phyloP scores from a whole-genome alignment of 2,329 filamentous ascomycete species.

The Aspergillus luchuensis region DNA sequence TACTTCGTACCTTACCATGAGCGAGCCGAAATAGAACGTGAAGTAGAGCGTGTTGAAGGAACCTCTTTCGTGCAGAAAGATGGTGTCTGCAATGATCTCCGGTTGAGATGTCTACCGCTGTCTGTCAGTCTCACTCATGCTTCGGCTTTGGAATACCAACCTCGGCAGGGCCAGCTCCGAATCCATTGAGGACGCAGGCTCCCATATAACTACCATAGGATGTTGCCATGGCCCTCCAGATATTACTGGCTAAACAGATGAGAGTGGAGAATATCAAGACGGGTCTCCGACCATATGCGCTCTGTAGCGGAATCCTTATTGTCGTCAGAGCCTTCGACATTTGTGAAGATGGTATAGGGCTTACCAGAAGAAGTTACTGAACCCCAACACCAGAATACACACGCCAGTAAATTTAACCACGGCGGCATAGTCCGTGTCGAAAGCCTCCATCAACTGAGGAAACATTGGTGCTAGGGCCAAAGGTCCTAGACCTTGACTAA shows the following conservation, averaged over 20 bases:
- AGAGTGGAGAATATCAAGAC: slow-evolving; percentile 56
- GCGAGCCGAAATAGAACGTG: slow-evolving; percentile 62
- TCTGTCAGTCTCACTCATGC: background rate
- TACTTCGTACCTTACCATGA: slow-evolving; percentile 43
- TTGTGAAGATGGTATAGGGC: slow-evolving; percentile 3
- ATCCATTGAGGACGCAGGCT: slow-evolving; percentile 62
- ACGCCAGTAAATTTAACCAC: slow-evolving; percentile 61
- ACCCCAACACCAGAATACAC: slow-evolving; percentile 59
- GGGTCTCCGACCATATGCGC: slow-evolving; percentile 57
- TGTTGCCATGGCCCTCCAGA: slow-evolving; percentile 61
- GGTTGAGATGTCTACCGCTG: slow-evolving; percentile 56
- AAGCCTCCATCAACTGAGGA: slow-evolving; percentile 57
- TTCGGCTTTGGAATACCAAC: slow-evolving; percentile 8
- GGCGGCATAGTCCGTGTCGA: slow-evolving; percentile 54
- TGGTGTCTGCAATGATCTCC: slow-evolving; percentile 64
- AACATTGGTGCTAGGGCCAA: slow-evolving; percentile 63
- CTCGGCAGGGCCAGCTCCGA: slow-evolving; percentile 64
- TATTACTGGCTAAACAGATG: slow-evolving; percentile 55
- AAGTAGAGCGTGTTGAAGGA: slow-evolving; percentile 65
- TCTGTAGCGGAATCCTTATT: slow-evolving; percentile 56
- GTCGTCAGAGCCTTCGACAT: background rate
- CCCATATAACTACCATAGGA: slow-evolving; percentile 66
- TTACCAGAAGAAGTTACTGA: slow-evolving; percentile 63
- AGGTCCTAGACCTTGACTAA: slow-evolving; percentile 58
- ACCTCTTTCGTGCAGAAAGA: slow-evolving; percentile 66